Conservation (phyloP, 169 alveolate species). For the Eimeria nieschulzi region DNA sequence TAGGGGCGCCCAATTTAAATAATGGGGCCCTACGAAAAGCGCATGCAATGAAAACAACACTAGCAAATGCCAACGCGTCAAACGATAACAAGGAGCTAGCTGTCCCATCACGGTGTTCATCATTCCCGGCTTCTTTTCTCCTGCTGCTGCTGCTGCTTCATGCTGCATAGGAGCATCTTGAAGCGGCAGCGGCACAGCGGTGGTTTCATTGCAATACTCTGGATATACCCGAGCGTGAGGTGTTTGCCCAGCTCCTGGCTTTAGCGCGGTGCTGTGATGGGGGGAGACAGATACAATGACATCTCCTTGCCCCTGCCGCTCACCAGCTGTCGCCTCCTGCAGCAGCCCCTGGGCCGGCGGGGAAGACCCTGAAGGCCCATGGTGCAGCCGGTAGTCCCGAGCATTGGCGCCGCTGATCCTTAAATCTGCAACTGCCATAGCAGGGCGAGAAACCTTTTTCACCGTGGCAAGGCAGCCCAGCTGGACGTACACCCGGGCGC, state of each 20-base stretch:
- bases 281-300: background rate
- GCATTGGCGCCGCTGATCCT: background rate
- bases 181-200: background rate
- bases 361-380: background rate
- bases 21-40: constrained; percentile 49
- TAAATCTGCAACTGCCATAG: background rate
- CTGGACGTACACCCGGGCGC: no score
- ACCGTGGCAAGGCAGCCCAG: no score
- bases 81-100: background rate
- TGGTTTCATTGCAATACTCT: constrained; percentile 18
- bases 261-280: background rate
- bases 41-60: constrained; percentile 27
- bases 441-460: background rate
- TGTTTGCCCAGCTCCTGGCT: background rate
- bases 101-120: background rate
- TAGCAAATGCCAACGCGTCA: constrained; percentile 26
- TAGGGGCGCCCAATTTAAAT: constrained; percentile 69
- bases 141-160: constrained; percentile 29
- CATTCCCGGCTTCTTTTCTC: background rate
- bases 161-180: background rate
- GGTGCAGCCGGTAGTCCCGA: background rate
- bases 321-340: constrained; percentile 10
- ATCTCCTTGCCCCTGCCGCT: constrained; percentile 19
- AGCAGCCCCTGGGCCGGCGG: background rate
- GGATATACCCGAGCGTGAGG: background rate